Percentiles rank a stretch among this genome's conserved stretches.
phyloP scores from a whole-genome alignment of 345 rosid species.

The Dipteronia sinensis region DNA sequence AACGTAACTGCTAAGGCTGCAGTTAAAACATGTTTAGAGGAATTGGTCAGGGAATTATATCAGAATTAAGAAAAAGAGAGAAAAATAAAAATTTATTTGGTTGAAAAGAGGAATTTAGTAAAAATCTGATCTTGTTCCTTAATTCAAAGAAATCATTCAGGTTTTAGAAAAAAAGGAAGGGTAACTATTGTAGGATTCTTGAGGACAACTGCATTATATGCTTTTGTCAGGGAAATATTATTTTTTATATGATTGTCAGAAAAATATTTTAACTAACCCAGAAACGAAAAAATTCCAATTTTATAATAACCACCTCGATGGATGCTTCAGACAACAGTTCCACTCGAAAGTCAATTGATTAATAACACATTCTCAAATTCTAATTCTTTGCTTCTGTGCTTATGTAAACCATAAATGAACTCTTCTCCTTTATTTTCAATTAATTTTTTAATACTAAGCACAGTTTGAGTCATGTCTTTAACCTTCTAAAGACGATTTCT shows the following conservation, averaged over 20 bases:
- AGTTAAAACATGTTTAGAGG: constrained; percentile 1
- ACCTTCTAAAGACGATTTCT: background rate
- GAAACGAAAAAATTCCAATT: background rate
- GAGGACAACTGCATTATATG: background rate
- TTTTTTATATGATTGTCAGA: background rate
- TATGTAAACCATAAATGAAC: background rate
- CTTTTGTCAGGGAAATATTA: background rate
- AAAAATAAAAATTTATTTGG: background rate
- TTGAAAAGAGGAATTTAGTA: background rate
- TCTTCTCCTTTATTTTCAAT: background rate
- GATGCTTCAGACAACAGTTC: background rate
- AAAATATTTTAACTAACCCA: background rate
- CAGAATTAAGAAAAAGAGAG: background rate
- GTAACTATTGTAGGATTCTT: constrained; percentile 1
- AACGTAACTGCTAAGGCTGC: background rate
- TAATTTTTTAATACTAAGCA: background rate
- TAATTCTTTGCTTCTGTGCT: background rate
- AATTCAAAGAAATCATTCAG: background rate
- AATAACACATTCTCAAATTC: background rate
- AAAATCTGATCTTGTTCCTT: background rate
- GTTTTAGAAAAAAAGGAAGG: background rate
- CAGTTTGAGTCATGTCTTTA: background rate
- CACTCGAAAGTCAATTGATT: background rate
- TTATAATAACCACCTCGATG: background rate
- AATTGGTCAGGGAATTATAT: background rate